A percentile compares a stretch with the other conserved stretches of the same genome.
Evolutionary conservation across 1,139 yeast genomes (phyloP).

Genomic region (Kodamaea plutei): DNA sequence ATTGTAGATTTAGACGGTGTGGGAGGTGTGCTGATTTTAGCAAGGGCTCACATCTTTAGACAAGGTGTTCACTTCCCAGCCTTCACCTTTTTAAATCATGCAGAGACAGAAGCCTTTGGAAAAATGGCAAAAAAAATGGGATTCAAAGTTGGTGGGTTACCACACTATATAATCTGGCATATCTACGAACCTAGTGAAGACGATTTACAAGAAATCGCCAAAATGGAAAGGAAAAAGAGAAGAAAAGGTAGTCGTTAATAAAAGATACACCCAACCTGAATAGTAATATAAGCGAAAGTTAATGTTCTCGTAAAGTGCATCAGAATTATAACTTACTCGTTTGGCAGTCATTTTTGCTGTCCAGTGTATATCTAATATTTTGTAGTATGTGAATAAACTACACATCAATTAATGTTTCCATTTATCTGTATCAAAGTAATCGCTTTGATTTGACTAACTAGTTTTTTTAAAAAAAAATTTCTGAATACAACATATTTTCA

Average conservation of each 20-base stretch:
- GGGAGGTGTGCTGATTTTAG: conserved; percentile 85
- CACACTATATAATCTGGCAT: conserved; percentile 88
- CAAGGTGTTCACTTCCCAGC: conserved; percentile 87
- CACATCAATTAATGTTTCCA: too few relatives aligned
- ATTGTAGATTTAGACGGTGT: conserved; percentile 78
- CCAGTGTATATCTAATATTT: too few relatives aligned
- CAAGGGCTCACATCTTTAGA: conserved; percentile 77
- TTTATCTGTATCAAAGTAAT: too few relatives aligned
- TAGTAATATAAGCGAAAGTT: too few relatives aligned
- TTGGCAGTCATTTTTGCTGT: too few relatives aligned
- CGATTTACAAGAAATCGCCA: conserved; percentile 70
- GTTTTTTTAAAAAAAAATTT: too few relatives aligned
- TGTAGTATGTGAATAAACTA: too few relatives aligned
- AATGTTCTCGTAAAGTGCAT: too few relatives aligned
- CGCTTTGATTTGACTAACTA: too few relatives aligned
- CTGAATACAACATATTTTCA: conserved; percentile 27
- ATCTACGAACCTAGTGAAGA: conserved; percentile 89
- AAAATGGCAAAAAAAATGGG: conserved; percentile 82
- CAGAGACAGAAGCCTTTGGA: conserved; percentile 91
- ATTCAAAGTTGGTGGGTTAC: conserved; percentile 76
- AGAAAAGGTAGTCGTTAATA: conserved; percentile 21
- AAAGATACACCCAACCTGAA: too few relatives aligned
- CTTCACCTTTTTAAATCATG: conserved; percentile 82
- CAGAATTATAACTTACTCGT: too few relatives aligned
- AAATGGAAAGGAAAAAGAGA: conserved; percentile 67